phyloP scores from a whole-genome alignment of 1,139 yeast species.

The Yamadazyma mexicana region DNA sequence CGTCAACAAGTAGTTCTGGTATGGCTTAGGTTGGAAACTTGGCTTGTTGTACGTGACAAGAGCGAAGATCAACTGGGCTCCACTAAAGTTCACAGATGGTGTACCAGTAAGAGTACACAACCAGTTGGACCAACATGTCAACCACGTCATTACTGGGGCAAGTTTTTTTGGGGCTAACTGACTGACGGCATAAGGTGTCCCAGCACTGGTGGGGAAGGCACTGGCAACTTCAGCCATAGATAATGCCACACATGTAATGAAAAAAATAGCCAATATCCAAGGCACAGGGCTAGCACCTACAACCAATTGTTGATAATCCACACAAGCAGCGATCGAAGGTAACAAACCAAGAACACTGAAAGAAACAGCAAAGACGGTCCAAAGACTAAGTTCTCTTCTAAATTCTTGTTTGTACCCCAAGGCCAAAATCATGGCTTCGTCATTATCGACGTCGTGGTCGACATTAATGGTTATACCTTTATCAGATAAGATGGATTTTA shows the following conservation, averaged over 20 bases:
- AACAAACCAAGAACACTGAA: slow-evolving; percentile 71
- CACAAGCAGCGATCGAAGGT: slow-evolving; percentile 66
- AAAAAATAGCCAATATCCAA: slow-evolving; percentile 52
- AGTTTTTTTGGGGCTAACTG: slow-evolving; percentile 55
- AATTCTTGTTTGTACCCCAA: slow-evolving; percentile 76
- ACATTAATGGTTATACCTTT: slow-evolving; percentile 39
- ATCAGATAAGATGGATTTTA: slow-evolving; percentile 42
- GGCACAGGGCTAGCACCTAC: slow-evolving; percentile 56
- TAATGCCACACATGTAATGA: slow-evolving; percentile 51
- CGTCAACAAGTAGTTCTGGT: slow-evolving; percentile 53
- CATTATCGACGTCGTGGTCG: slow-evolving; percentile 48
- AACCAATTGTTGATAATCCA: slow-evolving; percentile 53
- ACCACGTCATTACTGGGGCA: slow-evolving; percentile 57
- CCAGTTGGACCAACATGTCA: slow-evolving; percentile 60
- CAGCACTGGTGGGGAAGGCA: slow-evolving; percentile 48
- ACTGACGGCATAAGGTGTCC: slow-evolving; percentile 50
- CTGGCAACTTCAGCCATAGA: slow-evolving; percentile 49
- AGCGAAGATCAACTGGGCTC: slow-evolving; percentile 63
- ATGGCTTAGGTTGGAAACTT: slow-evolving; percentile 43
- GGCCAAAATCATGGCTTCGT: slow-evolving; percentile 59
- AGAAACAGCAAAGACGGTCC: slow-evolving; percentile 67
- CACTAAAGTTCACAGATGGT: slow-evolving; percentile 63
- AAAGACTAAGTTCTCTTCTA: slow-evolving; percentile 63
- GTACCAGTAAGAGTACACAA: slow-evolving; percentile 42
- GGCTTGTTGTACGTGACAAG: slow-evolving; percentile 38